These are phyloP conservation scores for Solanum tacnaense DNA, from an alignment of 257 asterid species.

Conservation along the genomic window DNA sequence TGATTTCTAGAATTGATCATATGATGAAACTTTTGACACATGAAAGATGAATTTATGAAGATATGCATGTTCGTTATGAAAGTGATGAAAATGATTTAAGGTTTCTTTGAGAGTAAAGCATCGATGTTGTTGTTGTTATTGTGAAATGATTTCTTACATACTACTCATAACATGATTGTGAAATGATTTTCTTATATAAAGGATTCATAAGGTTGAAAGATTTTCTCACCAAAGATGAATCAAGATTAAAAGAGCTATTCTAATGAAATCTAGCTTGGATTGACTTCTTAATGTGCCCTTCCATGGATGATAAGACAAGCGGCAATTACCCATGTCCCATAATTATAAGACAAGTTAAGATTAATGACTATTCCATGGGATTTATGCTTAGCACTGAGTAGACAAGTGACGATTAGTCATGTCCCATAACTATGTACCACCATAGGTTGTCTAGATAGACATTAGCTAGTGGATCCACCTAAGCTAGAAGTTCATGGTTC, in stretches of 20 bases:
- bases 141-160: background rate
- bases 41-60: background rate
- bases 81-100: too few species aligned
- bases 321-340: background rate
- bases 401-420: background rate
- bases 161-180: background rate
- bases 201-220: background rate
- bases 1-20: background rate
- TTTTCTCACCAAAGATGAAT: background rate
- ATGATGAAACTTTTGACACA: background rate
- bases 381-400: background rate
- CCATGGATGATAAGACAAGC: background rate
- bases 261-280: too few species aligned
- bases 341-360: background rate
- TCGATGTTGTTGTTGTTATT: too few species aligned
- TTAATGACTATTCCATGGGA: background rate
- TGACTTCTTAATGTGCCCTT: too few species aligned
- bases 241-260: too few species aligned
- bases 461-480: background rate
- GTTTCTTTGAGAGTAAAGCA: background rate
- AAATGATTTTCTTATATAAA: background rate
- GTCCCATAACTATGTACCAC: background rate
- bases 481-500: background rate
- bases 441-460: background rate
- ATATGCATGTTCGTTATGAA: background rate